Evolutionary conservation across 176 grass and related monocot genomes (phyloP), one percentile per base, ranked within the genome.

Genomic region (Echinochloa phyllopogon): DNA sequence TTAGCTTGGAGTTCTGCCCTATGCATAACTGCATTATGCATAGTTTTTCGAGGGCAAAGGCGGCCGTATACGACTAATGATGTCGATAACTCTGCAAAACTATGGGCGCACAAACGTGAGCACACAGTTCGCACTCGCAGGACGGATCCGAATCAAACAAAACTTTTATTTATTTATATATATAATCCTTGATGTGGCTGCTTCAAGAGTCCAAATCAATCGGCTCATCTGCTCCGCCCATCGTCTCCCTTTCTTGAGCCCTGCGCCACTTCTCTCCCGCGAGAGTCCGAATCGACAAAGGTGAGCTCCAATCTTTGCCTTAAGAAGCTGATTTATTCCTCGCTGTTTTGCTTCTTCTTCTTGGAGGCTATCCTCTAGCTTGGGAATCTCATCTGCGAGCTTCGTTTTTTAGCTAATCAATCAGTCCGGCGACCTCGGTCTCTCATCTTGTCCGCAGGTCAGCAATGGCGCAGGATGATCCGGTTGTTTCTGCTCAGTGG

Each of bases 401-500:
- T 55, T 27, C 20, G 18, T 36, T 56, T 69, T 36, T 36, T 47
- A 13, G 27, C 58, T 53, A 33, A 88, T 78, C 78, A 33, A 88
- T 33, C 53, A 65, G 43, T 70, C 80, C 55, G 65, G 67, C 24
- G 67, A 70, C 59, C 56, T 79, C 47, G 29, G 39, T 72, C 72
- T 89, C 51, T 11, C 49, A 16, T 45, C 53, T 77, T 24, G 86
- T 21, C 17, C 6, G 69, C 18, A 10, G 81, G n/a, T 64, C 47
- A 3, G 61, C 48, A 67, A 98, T 95, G 96, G 87, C 86, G 43
- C 67, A 83, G 76, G 55, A 88, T 76, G 93, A 95, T 77, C 80
- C 93, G 9, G 72, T 92, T 73, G 91, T 98, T 53, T 94, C 91
- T 65, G 80, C 85, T n/a, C 78, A 80, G 75, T 95, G 93, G 96